Percentiles rank a stretch among this genome's conserved stretches.
Conservation (phyloP, 208 protist genomes). For the Trypanosoma avium region DNA sequence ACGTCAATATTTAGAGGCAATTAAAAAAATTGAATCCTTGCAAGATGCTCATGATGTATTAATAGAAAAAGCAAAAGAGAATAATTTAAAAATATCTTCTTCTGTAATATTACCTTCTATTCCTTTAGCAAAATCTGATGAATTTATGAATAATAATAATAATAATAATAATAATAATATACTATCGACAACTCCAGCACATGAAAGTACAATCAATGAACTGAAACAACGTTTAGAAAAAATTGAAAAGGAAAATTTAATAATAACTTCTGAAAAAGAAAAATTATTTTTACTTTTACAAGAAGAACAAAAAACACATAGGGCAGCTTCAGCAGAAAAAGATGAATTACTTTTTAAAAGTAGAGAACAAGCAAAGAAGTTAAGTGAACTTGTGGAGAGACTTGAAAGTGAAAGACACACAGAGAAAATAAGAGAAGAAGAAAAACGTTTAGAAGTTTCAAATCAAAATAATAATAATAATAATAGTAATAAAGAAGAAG, state of each 20-base stretch:
- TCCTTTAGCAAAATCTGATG: not conserved
- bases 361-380: slow-evolving; percentile 2
- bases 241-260: not conserved
- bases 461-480: not conserved
- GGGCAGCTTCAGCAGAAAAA: slow-evolving; percentile 9
- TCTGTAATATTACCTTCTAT: no score
- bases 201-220: not conserved
- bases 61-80: not conserved
- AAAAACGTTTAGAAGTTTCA: not conserved
- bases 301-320: slow-evolving; percentile 1
- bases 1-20: not conserved
- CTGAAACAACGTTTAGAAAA: slow-evolving; percentile 3
- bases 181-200: not conserved
- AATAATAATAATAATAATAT: no score
- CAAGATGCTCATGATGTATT: slow-evolving; percentile 5
- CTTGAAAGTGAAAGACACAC: slow-evolving; percentile 8
- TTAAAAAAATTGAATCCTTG: slow-evolving; percentile 5
- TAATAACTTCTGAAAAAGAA: slow-evolving; percentile 4
- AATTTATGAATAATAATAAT: not conserved
- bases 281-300: not conserved
- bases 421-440: not conserved
- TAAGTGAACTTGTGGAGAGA: slow-evolving; percentile 1
- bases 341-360: slow-evolving; percentile 11
- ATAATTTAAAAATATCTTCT: no score
- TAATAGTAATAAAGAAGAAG: not conserved